These are phyloP conservation scores for Suillus occidentalis DNA, from an alignment of 768 basidiomycete species.

Conservation along the genomic window DNA sequence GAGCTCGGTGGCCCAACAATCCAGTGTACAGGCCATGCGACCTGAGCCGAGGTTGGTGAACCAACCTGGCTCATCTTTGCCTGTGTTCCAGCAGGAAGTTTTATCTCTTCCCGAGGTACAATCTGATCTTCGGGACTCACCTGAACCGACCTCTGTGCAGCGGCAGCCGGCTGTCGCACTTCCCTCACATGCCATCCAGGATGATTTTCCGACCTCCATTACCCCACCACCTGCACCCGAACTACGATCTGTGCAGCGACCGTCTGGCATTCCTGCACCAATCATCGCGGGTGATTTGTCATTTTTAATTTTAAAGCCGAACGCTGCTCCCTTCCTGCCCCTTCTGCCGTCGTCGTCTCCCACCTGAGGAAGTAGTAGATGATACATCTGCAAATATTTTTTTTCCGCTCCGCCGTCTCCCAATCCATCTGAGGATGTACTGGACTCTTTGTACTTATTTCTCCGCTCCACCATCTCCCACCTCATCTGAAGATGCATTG, in stretches of 20 bases:
- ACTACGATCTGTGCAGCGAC: too few relatives aligned
- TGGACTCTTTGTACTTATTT: too few relatives aligned
- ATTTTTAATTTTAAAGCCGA: background rate
- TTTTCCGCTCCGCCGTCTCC: background rate
- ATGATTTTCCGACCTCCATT: background rate
- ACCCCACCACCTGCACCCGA: too few relatives aligned
- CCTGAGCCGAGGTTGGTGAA: background rate
- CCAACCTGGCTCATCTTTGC: background rate
- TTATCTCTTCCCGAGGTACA: background rate
- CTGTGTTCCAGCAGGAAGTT: too few relatives aligned
- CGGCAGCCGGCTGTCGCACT: background rate
- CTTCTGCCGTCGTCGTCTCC: background rate
- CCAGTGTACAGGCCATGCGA: background rate
- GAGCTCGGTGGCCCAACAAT: background rate
- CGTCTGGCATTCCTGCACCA: background rate
- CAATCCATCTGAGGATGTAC: background rate
- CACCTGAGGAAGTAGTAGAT: background rate
- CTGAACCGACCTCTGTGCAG: background rate
- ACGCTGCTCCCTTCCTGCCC: too few relatives aligned
- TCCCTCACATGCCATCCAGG: background rate
- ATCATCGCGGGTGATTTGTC: background rate
- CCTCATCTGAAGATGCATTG: too few relatives aligned
- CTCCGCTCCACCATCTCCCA: too few relatives aligned
- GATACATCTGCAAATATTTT: background rate
- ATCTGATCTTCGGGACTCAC: background rate